phyloP scores from a whole-genome alignment of 768 basidiomycete species.

The Leccinum pellstonianum region DNA sequence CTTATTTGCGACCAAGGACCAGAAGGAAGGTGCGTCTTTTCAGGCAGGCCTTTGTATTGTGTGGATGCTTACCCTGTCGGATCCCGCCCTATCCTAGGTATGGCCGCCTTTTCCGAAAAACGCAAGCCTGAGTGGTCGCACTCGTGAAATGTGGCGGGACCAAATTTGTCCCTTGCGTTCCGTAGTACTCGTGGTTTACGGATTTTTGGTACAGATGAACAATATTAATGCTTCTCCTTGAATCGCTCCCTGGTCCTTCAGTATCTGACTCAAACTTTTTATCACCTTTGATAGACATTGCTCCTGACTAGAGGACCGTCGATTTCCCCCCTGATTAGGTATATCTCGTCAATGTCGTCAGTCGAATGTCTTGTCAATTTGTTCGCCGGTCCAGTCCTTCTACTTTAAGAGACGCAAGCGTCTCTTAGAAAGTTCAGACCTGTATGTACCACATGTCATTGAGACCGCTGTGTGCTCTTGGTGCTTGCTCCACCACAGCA shows the following conservation, averaged over 20 bases:
- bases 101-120: conserved; percentile 94
- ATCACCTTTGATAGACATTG: too few relatives aligned
- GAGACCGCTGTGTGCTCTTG: too few relatives aligned
- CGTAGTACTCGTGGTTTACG: not conserved
- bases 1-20: conserved; percentile 90
- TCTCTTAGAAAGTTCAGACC: too few relatives aligned
- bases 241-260: not conserved
- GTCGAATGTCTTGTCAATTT: too few relatives aligned
- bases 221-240: not conserved
- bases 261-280: too few relatives aligned
- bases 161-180: not conserved
- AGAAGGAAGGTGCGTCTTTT: conserved; percentile 81
- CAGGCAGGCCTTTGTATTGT: not conserved
- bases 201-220: not conserved
- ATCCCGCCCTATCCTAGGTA: conserved; percentile 58
- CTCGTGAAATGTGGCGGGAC: conserved; percentile 17
- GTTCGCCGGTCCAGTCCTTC: too few relatives aligned
- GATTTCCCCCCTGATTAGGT: too few relatives aligned
- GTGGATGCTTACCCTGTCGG: not conserved
- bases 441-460: too few relatives aligned
- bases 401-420: too few relatives aligned
- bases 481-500: too few relatives aligned
- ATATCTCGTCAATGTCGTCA: too few relatives aligned
- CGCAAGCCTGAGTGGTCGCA: conserved; percentile 83
- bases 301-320: too few relatives aligned